phyloP scores from a whole-genome alignment of 345 rosid species.

The Anastatica hierochuntica region DNA sequence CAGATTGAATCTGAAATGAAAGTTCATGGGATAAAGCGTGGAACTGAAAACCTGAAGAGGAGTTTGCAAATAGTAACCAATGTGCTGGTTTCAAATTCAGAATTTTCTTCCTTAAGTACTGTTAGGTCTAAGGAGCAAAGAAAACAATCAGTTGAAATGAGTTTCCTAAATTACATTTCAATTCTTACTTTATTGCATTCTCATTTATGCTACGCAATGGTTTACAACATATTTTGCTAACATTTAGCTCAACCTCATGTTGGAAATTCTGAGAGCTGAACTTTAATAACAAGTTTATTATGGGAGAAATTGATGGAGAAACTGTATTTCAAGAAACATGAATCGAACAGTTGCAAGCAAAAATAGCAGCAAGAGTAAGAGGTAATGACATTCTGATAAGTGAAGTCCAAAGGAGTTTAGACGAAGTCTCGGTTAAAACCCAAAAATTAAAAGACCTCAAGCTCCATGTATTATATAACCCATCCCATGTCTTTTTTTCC shows the following conservation, averaged over 20 bases:
- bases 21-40: constrained; percentile 57
- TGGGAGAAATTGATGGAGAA: no score
- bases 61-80: constrained; percentile 60
- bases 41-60: constrained; percentile 56
- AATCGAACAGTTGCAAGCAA: constrained; percentile 76
- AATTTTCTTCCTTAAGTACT: constrained; percentile 15
- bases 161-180: constrained; percentile 6
- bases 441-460: constrained; percentile 75
- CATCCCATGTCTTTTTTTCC: not conserved
- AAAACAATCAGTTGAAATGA: no score
- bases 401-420: constrained; percentile 64
- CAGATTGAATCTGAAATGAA: constrained; percentile 71
- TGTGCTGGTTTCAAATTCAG: constrained; percentile 32
- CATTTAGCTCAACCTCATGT: constrained; percentile 13
- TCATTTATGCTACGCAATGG: not conserved
- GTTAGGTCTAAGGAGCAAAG: constrained; percentile 25
- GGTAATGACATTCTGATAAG: constrained; percentile 63
- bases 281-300: constrained; percentile 61
- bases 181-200: no score
- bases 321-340: constrained; percentile 69
- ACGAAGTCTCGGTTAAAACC: constrained; percentile 48
- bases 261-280: constrained; percentile 52
- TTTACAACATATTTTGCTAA: constrained; percentile 3
- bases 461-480: constrained; percentile 55
- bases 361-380: constrained; percentile 71